Evolutionary conservation across 495 filamentous ascomycete species (phyloP), one percentile per base, ranked within the genome.

Genomic region (Delitschia confertaspora): DNA sequence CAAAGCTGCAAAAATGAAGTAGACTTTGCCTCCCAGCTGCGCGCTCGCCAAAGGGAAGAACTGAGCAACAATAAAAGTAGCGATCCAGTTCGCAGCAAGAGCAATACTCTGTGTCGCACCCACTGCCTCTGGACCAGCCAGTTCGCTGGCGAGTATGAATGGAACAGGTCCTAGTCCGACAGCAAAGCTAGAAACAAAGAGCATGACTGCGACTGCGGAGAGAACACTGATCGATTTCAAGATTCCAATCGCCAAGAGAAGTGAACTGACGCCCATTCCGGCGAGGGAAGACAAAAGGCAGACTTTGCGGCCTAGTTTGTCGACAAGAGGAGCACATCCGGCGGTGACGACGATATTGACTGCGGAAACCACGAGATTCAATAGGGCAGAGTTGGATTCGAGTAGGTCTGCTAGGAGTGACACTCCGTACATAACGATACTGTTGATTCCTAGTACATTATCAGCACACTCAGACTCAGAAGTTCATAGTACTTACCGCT

Each of bases 371-470:
- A 78, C 64, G 42, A 96, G 87, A 39, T 87, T 88, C 35, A 96
- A 67, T 4, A 86, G 61, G 0, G 80, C 82, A 0, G 88, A 86
- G 22, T 73, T 82, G 18, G 80, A 77, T 6, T 83, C 82, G 0
- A 96, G 65, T 7, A 95, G 74, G 32, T 70, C 75, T 25, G 79
- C 73, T 25, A 98, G 71, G 2, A 96, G 75, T 3, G 83, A 84
- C 2, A 98, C 91, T 6, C 86, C 91, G 64, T 98, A 96, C 87
- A 98, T 95, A 61, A 98, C 80, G 53, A 96, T 87, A 42, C 83
- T 88, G 70, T 98, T 98, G 66, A 98, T 87, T 20, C 89, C 88
- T 22, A 78, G 82, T n/a, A 24, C n/a, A n/a, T 16, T n/a, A 39
- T 47, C 5, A 23, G 14, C 17, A 6, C 5, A n/a, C n/a, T n/a